Base-by-base conservation (phyloP, 345 rosid genomes). In the Capsella bursapastoris region DNA sequence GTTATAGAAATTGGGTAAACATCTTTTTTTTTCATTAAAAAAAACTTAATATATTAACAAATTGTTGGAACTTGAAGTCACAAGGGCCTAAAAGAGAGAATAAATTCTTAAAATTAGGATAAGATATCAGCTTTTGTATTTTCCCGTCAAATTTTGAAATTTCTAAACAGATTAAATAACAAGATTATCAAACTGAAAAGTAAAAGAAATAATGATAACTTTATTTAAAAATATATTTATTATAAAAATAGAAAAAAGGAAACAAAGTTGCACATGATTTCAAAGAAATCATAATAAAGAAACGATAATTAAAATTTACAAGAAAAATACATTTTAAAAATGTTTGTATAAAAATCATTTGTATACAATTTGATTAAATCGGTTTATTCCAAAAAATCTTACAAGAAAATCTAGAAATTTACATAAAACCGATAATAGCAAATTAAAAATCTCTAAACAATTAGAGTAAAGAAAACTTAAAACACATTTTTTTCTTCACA, bases 1-100 rank as follows among this genome's bases (percentile, higher is more conserved):
- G 31, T 41, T 48, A 71, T 32, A 65, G 34, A 65, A 71, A 57
- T 58, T 65, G 65, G 72, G 76, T 77, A 58, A 77, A 50, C 43
- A 27, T 71, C 61, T 71, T 77, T 78, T 71, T 77, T 78, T 22
- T 57, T 71, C 18, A 48, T 57, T 48, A 9, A 29, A 41, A 53
- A 68, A 49, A 18, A 18, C 18, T 18, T 18, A 18, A 29, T 64
- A 63, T 45, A 59, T 57, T 40, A 57, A 43, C 51, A 70, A 12
- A 70, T 64, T 64, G 50, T 78, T 78, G 81, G 81, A 78, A 78
- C 77, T 78, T 78, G 81, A 71, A 78, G 73, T 72, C 81, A 72
- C 73, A 72, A 72, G 67, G 43, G 27, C 43, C 63, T 71, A 49
- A 66, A 63, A 31, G 52, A 44, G 10, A 60, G 40, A 57, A 66